Evolutionary conservation across 106 monocot genomes (phyloP).

Genomic region (Vanilla planifolia): DNA sequence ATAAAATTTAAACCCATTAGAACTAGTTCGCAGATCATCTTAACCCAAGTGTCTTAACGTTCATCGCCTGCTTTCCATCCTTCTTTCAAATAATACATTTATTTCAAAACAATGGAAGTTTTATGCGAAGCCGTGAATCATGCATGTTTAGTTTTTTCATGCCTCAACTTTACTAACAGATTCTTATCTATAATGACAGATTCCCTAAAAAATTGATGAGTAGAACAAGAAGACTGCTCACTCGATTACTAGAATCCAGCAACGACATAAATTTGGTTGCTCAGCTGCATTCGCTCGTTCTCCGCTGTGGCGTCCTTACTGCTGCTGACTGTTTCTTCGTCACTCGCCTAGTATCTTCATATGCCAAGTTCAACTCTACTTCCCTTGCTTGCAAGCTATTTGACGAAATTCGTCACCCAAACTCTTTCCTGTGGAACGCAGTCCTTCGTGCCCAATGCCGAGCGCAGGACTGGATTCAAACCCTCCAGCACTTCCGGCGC

Average conservation of each 20-base stretch:
- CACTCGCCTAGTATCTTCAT: constrained; percentile 10
- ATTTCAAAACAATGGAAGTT: too few species aligned
- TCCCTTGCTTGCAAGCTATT: constrained; percentile 27
- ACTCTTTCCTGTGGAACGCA: constrained; percentile 42
- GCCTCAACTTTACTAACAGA: too few species aligned
- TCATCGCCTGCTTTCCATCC: too few species aligned
- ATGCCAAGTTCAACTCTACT: constrained; percentile 9
- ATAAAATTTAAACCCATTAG: too few species aligned
- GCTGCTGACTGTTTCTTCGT: constrained; percentile 17
- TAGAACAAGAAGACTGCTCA: constrained; percentile 26
- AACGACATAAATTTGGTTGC: neutral
- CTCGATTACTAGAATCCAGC: constrained; percentile 10
- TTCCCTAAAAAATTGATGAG: too few species aligned
- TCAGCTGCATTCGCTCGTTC: constrained; percentile 13
- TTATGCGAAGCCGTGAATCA: too few species aligned
- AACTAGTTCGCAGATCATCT: too few species aligned
- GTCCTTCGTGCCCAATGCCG: constrained; percentile 36
- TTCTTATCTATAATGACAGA: too few species aligned
- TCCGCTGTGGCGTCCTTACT: constrained; percentile 10
- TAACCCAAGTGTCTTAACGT: too few species aligned
- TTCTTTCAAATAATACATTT: too few species aligned
- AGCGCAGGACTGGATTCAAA: constrained; percentile 31
- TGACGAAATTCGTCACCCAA: constrained; percentile 41
- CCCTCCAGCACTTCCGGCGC: constrained; percentile 8
- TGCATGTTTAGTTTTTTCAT: too few species aligned